Evolutionary conservation across 2,329 filamentous ascomycete species (phyloP).

Genomic region (Aspergillus transmontanensis): DNA sequence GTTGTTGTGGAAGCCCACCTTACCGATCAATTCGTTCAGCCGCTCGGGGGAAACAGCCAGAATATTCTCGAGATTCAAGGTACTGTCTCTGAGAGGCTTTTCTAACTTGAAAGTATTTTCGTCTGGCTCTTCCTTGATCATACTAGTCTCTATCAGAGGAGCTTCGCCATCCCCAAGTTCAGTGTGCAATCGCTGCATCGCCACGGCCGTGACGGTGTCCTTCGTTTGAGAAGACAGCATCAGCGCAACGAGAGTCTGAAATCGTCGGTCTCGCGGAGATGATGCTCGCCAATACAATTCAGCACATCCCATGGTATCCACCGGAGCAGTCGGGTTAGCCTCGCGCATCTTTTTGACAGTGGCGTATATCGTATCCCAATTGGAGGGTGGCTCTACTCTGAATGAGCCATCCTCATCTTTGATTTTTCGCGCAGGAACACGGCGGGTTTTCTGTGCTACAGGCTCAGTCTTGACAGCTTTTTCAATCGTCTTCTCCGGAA

Average conservation of each 20-base stretch:
- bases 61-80: conserved; percentile 74
- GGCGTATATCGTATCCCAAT: conserved; percentile 83
- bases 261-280: conserved; percentile 63
- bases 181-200: conserved; percentile 76
- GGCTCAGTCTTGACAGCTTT: conserved; percentile 30
- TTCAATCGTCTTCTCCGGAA: conserved; percentile 16
- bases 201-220: conserved; percentile 83
- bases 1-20: conserved; percentile 92
- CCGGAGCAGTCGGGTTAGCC: conserved; percentile 70
- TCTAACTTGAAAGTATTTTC: conserved; percentile 24
- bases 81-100: conserved; percentile 40
- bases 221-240: conserved; percentile 95
- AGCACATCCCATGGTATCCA: conserved; percentile 96
- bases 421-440: conserved; percentile 43
- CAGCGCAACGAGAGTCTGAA: conserved; percentile 82
- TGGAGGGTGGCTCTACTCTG: conserved; percentile 63
- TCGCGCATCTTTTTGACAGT: conserved; percentile 77
- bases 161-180: conserved; percentile 57
- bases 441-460: conserved; percentile 35
- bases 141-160: not conserved
- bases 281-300: conserved; percentile 48
- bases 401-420: conserved; percentile 40
- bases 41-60: conserved; percentile 67
- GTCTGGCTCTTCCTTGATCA: conserved; percentile 26
- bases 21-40: conserved; percentile 75